A percentile compares a stretch with the other conserved stretches of the same genome.
phyloP scores from a whole-genome alignment of 192 early-diverging fungal genomes.

The Entophlyctis helioformis region DNA sequence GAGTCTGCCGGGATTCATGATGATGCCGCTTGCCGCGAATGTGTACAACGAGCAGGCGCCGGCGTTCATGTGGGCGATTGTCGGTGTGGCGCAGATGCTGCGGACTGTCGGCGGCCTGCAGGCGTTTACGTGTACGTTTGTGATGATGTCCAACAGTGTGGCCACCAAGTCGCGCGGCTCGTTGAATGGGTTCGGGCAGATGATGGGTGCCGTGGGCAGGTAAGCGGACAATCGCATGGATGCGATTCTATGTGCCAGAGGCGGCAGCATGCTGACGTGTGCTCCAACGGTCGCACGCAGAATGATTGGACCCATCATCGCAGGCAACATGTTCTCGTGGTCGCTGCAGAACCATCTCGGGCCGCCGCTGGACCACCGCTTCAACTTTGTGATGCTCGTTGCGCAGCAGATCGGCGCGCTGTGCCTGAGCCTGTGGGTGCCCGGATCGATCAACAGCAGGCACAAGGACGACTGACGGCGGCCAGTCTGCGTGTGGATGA shows the following conservation, averaged over 20 bases:
- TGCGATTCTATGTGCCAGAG: constrained; percentile 8
- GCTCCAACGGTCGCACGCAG: too few species aligned
- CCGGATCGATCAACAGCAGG: too few species aligned
- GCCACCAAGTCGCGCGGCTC: constrained; percentile 32
- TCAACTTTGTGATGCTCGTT: too few species aligned
- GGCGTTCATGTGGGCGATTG: constrained; percentile 4
- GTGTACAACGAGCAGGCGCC: not conserved
- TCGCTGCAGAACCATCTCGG: constrained; percentile 26
- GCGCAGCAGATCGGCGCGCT: too few species aligned
- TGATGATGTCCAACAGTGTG: constrained; percentile 40
- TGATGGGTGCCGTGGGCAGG: constrained; percentile 23
- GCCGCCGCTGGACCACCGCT: constrained; percentile 43
- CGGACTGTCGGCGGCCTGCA: constrained; percentile 1
- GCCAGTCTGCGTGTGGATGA: too few species aligned
- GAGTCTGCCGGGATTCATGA: constrained; percentile 7
- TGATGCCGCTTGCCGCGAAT: constrained; percentile 1
- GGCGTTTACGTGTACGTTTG: constrained; percentile 7
- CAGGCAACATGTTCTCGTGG: constrained; percentile 41
- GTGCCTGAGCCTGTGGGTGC: too few species aligned
- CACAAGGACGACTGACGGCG: too few species aligned
- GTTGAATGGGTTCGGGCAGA: constrained; percentile 47
- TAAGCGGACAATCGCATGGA: constrained; percentile 5
- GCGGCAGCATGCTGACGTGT: too few species aligned
- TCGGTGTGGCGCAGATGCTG: constrained; percentile 1
- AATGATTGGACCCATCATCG: constrained; percentile 39